A percentile compares a stretch with the other conserved stretches of the same genome.
These are phyloP conservation scores for Lentinula edodes DNA, from an alignment of 768 basidiomycete genomes.

Conservation along the genomic window DNA sequence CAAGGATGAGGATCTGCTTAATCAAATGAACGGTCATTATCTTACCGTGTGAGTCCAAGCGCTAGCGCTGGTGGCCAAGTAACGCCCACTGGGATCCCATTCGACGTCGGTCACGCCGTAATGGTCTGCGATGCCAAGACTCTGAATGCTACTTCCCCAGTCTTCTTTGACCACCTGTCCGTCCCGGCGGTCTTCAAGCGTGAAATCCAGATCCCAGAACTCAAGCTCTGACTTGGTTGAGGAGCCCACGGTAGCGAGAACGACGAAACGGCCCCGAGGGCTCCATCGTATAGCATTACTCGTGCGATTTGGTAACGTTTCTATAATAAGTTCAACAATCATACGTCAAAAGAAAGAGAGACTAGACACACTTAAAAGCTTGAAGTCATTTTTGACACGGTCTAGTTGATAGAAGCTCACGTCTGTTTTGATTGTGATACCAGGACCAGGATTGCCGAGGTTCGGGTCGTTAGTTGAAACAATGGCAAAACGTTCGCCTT, in stretches of 20 bases:
- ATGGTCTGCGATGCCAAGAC: constrained; percentile 84
- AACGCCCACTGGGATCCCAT: constrained; percentile 97
- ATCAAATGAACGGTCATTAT: constrained; percentile 4
- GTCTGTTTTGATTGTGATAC: constrained; percentile 93
- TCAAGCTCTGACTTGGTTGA: constrained; percentile 95
- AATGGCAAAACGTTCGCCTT: constrained; percentile 92
- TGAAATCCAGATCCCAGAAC: constrained; percentile 98
- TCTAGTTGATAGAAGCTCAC: constrained; percentile 96
- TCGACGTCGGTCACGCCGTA: constrained; percentile 97
- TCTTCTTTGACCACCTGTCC: constrained; percentile 56
- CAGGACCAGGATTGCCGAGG: constrained; percentile 82
- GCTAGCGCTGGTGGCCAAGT: constrained; percentile 88
- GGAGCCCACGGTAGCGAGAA: constrained; percentile 93
- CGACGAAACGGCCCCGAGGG: constrained; percentile 91
- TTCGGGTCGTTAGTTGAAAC: constrained; percentile 94
- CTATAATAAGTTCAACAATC: constrained; percentile 29
- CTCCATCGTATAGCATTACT: constrained; percentile 97
- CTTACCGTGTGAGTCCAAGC: constrained; percentile 91
- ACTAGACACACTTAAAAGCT: constrained; percentile 58
- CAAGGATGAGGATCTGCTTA: background rate
- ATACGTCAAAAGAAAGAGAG: constrained; percentile 6
- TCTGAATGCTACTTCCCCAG: constrained; percentile 83
- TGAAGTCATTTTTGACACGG: constrained; percentile 90
- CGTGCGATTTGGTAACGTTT: constrained; percentile 72
- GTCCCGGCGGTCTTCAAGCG: constrained; percentile 56